A percentile compares a stretch with the other conserved stretches of the same genome.
Conservation (phyloP, 2,329 filamentous ascomycete genomes). For the Cladophialophora chaetospira region DNA sequence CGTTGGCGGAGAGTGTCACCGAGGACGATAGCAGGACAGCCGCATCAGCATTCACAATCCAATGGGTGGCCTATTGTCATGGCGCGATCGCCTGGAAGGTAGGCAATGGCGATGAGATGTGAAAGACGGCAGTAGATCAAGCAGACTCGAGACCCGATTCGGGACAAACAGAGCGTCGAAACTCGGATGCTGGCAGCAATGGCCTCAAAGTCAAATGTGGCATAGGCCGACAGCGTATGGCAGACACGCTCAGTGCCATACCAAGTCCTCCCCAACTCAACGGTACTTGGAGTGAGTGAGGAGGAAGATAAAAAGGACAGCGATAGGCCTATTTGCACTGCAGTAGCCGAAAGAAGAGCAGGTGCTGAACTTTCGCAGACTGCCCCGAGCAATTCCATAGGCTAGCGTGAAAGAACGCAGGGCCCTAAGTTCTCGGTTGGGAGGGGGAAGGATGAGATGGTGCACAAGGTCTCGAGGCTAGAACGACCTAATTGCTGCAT, state of each 20-base stretch:
- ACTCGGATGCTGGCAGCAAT: conserved; percentile 7
- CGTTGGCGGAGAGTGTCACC: conserved; percentile 17
- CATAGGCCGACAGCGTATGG: conserved; percentile 12
- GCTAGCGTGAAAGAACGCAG: neutral
- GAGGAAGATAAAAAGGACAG: conserved; percentile 3
- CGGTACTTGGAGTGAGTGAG: conserved; percentile 2
- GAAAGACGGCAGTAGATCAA: conserved; percentile 1
- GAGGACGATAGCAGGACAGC: conserved; percentile 9
- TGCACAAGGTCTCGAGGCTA: conserved; percentile 1
- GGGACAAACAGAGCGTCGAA: conserved; percentile 7
- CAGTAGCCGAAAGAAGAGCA: conserved; percentile 1
- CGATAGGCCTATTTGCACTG: neutral
- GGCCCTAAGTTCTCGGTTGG: neutral
- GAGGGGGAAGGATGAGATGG: neutral
- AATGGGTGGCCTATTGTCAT: conserved; percentile 1
- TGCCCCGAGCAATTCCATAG: neutral
- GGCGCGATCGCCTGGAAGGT: neutral
- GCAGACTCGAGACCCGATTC: conserved; percentile 3
- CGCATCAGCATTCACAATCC: conserved; percentile 17
- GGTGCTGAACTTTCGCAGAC: conserved; percentile 1
- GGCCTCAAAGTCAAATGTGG: conserved; percentile 8
- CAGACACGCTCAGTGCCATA: neutral
- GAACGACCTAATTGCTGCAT: conserved; percentile 2
- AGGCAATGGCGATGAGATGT: conserved; percentile 2
- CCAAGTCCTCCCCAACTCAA: neutral